Conservation (phyloP, 805 yeast genomes). For the Candida schatavii region DNA sequence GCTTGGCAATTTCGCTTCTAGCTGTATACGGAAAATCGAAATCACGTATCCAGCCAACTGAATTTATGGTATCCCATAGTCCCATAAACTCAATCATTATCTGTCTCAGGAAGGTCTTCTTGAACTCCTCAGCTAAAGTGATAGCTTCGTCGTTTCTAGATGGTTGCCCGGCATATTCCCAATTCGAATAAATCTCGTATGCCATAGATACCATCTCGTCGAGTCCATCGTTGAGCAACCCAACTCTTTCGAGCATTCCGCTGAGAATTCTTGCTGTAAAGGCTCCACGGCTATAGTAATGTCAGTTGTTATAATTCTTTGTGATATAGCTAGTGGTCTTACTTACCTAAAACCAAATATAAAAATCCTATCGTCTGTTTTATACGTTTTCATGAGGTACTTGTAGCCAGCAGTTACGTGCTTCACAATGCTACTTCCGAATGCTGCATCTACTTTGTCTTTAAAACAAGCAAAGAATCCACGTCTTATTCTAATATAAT, state of each 20-base stretch:
- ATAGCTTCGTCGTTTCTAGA: conserved; percentile 39
- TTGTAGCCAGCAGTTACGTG: conserved; percentile 59
- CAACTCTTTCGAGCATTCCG: conserved; percentile 66
- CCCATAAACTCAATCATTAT: conserved; percentile 59
- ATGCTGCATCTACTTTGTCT: conserved; percentile 37
- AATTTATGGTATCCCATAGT: conserved; percentile 66
- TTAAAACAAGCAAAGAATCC: conserved; percentile 6
- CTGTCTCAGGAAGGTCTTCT: conserved; percentile 48
- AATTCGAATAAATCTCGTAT: conserved; percentile 58
- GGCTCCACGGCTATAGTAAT: conserved; percentile 49
- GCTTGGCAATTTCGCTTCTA: conserved; percentile 48
- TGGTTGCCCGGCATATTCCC: conserved; percentile 64
- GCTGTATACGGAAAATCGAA: conserved; percentile 58
- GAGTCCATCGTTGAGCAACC: conserved; percentile 52
- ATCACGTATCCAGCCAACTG: conserved; percentile 59
- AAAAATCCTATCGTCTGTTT: conserved; percentile 48
- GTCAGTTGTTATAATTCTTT: conserved; percentile 11
- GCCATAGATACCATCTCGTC: conserved; percentile 58
- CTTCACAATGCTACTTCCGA: conserved; percentile 53
- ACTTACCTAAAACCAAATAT: conserved; percentile 54
- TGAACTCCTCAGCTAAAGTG: conserved; percentile 52
- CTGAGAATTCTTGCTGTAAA: conserved; percentile 62
- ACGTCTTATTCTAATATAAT: conserved; percentile 9
- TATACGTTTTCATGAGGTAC: conserved; percentile 48
- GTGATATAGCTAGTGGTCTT: conserved; percentile 3